Percentiles rank a stretch among this genome's conserved stretches.
These are phyloP conservation scores for Dothideomycetes sp. DNA, from an alignment of 2,329 filamentous ascomycete species.

Conservation along the genomic window DNA sequence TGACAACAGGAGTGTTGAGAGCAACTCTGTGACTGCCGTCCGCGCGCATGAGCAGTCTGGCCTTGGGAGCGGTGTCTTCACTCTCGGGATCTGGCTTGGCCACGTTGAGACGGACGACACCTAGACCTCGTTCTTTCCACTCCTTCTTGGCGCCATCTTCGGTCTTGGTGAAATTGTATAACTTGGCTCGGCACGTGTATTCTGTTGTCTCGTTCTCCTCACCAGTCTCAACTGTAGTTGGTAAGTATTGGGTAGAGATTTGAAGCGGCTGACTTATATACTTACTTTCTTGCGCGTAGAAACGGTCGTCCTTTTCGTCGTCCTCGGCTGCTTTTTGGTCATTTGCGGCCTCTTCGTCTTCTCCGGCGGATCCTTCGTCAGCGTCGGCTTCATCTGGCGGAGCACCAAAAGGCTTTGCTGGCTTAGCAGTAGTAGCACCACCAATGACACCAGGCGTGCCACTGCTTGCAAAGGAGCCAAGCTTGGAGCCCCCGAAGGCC, in stretches of 20 bases:
- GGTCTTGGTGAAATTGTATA: slow-evolving; percentile 66
- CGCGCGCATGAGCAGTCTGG: slow-evolving; percentile 79
- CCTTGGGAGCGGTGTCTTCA: slow-evolving; percentile 31
- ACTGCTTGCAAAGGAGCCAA: slow-evolving; percentile 55
- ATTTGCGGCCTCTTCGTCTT: slow-evolving; percentile 35
- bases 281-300: slow-evolving; percentile 55
- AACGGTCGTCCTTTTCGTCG: slow-evolving; percentile 53
- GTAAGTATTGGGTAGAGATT: slow-evolving; percentile 16
- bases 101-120: slow-evolving; percentile 76
- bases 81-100: slow-evolving; percentile 40
- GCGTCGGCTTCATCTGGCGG: slow-evolving; percentile 52
- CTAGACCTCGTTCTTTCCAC: slow-evolving; percentile 85
- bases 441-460: slow-evolving; percentile 31
- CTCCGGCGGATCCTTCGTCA: slow-evolving; percentile 37
- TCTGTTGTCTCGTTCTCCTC: slow-evolving; percentile 73
- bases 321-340: slow-evolving; percentile 39
- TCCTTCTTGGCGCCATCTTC: slow-evolving; percentile 35
- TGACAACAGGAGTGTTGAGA: slow-evolving; percentile 71
- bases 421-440: slow-evolving; percentile 41
- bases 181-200: slow-evolving; percentile 67
- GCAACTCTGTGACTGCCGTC: slow-evolving; percentile 81
- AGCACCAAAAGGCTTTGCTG: slow-evolving; percentile 65
- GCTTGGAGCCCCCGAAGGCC: slow-evolving; percentile 27
- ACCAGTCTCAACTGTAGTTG: slow-evolving; percentile 62
- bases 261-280: slow-evolving; percentile 8